These are phyloP conservation scores for Ceratonia siliqua DNA, from an alignment of 306 rosid genomes.

Conservation along the genomic window DNA sequence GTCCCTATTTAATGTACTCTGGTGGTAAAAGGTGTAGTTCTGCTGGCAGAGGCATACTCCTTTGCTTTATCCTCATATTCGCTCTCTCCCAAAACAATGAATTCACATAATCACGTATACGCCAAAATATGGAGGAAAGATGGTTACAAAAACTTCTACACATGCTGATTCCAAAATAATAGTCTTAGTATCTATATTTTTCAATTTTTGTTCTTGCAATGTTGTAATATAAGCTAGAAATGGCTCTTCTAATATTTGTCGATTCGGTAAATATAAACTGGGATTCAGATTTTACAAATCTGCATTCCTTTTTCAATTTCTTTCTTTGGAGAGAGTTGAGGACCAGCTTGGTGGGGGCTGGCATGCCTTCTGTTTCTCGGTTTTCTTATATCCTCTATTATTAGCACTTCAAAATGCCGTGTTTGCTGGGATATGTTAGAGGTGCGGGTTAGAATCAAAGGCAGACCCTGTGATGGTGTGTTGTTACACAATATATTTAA, in stretches of 20 bases:
- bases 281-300: not conserved
- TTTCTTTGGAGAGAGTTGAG: not conserved
- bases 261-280: not conserved
- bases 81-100: too few relatives aligned
- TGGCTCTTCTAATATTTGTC: not conserved
- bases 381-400: not conserved
- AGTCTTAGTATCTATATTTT: not conserved
- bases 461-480: not conserved
- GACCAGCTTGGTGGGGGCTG: too few relatives aligned
- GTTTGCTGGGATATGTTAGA: not conserved
- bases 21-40: not conserved
- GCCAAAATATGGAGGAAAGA: conserved; percentile 1
- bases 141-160: not conserved
- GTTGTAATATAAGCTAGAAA: not conserved
- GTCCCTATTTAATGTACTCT: not conserved
- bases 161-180: not conserved
- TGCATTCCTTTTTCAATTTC: not conserved
- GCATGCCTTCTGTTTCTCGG: not conserved
- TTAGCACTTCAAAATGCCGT: not conserved
- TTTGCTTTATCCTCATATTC: not conserved
- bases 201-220: not conserved
- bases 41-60: not conserved
- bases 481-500: not conserved
- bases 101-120: not conserved
- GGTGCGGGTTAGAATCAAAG: not conserved